These are phyloP conservation scores for Gamsiella multidivaricata DNA, from an alignment of 192 early-diverging fungal genomes.

Conservation along the genomic window DNA sequence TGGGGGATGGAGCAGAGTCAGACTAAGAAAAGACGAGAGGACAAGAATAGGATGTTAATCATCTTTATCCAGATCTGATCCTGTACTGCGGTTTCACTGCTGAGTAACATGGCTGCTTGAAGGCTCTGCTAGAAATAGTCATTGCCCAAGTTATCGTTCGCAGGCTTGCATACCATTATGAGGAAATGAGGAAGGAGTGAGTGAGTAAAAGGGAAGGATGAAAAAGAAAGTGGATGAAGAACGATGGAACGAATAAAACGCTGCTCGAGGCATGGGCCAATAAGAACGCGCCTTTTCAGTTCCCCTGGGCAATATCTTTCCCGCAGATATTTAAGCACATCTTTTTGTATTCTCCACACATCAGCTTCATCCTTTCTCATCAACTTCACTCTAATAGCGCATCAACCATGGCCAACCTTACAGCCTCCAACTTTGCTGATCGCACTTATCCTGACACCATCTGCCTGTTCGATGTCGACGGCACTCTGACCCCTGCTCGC, in stretches of 20 bases:
- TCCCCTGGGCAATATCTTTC: neutral
- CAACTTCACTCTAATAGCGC: slow-evolving; percentile 3
- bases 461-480: slow-evolving; percentile 97
- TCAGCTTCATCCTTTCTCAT: neutral
- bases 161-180: slow-evolving; percentile 11
- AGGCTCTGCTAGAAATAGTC: too few relatives aligned
- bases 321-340: too few relatives aligned
- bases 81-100: too few relatives aligned
- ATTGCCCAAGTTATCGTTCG: neutral
- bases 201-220: neutral
- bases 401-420: neutral
- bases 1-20: slow-evolving; percentile 52
- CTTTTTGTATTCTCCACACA: too few relatives aligned
- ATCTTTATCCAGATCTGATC: too few relatives aligned
- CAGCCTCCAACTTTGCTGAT: slow-evolving; percentile 56
- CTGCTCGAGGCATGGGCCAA: neutral
- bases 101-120: too few relatives aligned
- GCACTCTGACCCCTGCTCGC: slow-evolving; percentile 95
- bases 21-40: slow-evolving; percentile 16
- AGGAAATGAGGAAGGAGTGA: neutral
- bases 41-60: neutral
- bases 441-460: slow-evolving; percentile 83
- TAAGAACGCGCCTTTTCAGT: neutral
- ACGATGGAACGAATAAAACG: neutral
- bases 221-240: neutral